Evolutionary conservation across 345 rosid species (phyloP).

Genomic region (Eucalyptus regnans): DNA sequence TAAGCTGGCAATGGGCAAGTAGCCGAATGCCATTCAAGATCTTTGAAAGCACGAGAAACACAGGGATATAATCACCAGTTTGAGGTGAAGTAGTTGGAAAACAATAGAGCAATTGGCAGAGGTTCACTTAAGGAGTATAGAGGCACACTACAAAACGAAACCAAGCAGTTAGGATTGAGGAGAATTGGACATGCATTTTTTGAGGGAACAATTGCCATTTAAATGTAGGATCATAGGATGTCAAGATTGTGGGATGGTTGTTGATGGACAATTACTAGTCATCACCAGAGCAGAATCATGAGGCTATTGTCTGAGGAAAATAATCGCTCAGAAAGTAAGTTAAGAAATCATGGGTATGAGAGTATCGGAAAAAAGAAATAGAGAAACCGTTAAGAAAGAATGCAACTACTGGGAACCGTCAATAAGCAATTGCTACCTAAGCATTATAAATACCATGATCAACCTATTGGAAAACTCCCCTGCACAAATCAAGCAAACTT

Average conservation of each 20-base stretch:
- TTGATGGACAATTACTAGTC: neutral
- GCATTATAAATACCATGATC: neutral
- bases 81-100: neutral
- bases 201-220: neutral
- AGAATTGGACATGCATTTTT: neutral
- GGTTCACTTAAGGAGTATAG: neutral
- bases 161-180: neutral
- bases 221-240: neutral
- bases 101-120: neutral
- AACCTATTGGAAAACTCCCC: neutral
- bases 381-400: no score
- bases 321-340: neutral
- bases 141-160: neutral
- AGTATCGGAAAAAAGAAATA: neutral
- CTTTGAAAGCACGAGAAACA: neutral
- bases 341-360: neutral
- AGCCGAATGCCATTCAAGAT: neutral
- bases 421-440: neutral
- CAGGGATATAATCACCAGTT: neutral
- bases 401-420: neutral
- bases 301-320: neutral
- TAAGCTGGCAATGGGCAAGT: neutral
- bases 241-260: neutral
- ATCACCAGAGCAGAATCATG: neutral
- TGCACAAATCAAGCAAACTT: no score